Conservation (phyloP, 805 yeast species). For the Barnettozyma siamensis region DNA sequence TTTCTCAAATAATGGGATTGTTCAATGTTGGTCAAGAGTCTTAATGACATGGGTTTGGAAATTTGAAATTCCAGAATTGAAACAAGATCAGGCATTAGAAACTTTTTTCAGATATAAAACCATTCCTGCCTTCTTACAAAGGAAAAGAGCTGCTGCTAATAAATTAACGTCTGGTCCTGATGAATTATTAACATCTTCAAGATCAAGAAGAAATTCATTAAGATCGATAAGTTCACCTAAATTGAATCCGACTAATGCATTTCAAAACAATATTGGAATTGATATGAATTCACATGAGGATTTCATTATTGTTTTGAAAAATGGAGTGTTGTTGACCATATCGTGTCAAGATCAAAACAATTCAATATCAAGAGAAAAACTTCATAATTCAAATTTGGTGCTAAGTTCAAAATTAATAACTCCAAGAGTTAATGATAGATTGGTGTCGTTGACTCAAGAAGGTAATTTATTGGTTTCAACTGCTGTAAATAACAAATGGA, state of each 20-base stretch:
- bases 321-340: conserved; percentile 45
- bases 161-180: background rate
- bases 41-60: conserved; percentile 56
- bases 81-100: conserved; percentile 39
- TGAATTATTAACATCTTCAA: conserved; percentile 12
- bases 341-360: conserved; percentile 43
- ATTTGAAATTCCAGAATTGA: conserved; percentile 31
- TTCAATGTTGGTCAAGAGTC: conserved; percentile 57
- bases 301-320: conserved; percentile 45
- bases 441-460: conserved; percentile 47
- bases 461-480: conserved; percentile 57
- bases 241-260: conserved; percentile 18
- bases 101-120: conserved; percentile 57
- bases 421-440: conserved; percentile 69
- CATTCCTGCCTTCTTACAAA: conserved; percentile 35
- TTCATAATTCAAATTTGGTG: conserved; percentile 33
- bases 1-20: conserved; percentile 43
- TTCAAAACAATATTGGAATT: conserved; percentile 20
- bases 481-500: conserved; percentile 58
- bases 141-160: conserved; percentile 23
- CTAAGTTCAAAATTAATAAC: conserved; percentile 55
- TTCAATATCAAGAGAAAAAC: conserved; percentile 26
- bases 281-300: conserved; percentile 26
- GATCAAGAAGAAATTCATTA: conserved; percentile 31
- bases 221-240: conserved; percentile 24